These are phyloP conservation scores for Physocladia obscura DNA, from an alignment of 192 early-diverging fungal genomes.

Conservation along the genomic window DNA sequence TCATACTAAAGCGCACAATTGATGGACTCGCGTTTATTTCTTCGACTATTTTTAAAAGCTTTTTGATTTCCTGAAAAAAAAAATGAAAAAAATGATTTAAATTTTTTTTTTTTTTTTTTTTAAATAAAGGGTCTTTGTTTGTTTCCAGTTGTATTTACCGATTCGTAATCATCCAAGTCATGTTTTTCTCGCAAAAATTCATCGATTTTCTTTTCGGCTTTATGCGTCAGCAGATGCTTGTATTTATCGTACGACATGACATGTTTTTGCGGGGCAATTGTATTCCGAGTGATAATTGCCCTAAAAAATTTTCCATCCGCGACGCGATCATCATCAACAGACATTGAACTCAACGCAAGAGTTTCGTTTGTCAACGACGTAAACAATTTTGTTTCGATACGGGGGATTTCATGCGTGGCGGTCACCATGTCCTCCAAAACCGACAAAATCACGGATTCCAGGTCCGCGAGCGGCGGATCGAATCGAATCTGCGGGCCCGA, in stretches of 20 bases:
- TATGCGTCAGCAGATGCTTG: slow-evolving; percentile 60
- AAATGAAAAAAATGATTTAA: slow-evolving; percentile 41
- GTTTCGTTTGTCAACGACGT: slow-evolving; percentile 46
- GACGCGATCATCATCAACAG: slow-evolving; percentile 58
- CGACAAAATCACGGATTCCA: slow-evolving; percentile 51
- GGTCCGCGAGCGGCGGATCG: slow-evolving; percentile 57
- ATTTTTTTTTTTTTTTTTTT: slow-evolving; percentile 62
- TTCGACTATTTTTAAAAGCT: slow-evolving; percentile 56
- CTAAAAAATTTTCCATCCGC: slow-evolving; percentile 52
- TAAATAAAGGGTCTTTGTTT: slow-evolving; percentile 12
- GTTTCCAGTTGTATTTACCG: slow-evolving; percentile 28
- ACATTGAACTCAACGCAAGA: slow-evolving; percentile 48
- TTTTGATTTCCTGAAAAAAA: slow-evolving; percentile 60
- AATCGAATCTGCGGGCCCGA: slow-evolving; percentile 62
- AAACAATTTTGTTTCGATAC: slow-evolving; percentile 63
- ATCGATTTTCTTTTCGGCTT: slow-evolving; percentile 65
- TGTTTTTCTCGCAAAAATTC: slow-evolving; percentile 67
- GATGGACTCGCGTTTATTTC: slow-evolving; percentile 53
- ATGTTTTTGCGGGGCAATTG: slow-evolving; percentile 59
- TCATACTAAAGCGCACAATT: slow-evolving; percentile 58
- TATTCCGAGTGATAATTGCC: slow-evolving; percentile 56
- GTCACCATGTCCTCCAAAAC: slow-evolving; percentile 58
- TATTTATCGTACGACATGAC: slow-evolving; percentile 63
- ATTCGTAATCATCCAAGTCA: slow-evolving; percentile 62
- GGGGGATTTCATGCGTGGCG: slow-evolving; percentile 53